Conservation (phyloP, 1,284 basidiomycete species). For the Irpex rosettiformis region DNA sequence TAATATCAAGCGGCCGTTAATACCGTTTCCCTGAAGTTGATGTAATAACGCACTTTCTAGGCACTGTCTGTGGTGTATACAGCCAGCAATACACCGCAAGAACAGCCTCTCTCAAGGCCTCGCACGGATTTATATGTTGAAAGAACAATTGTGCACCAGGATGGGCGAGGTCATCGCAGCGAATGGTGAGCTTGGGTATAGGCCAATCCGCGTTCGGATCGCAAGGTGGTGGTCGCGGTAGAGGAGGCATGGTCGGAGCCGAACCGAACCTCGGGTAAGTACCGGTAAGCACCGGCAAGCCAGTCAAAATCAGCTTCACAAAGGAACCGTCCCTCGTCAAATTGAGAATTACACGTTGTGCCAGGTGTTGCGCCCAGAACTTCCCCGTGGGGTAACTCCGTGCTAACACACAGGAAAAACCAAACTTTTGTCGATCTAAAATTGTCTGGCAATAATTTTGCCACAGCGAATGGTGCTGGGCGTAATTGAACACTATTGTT, state of each 20-base stretch:
- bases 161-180: constrained; percentile 57
- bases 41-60: constrained; percentile 44
- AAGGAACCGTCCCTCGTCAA: background rate
- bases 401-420: no score
- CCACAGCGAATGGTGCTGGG: background rate
- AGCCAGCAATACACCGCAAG: constrained; percentile 52
- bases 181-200: constrained; percentile 53
- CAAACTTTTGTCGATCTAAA: no score
- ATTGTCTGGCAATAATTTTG: background rate
- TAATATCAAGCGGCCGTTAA: constrained; percentile 20
- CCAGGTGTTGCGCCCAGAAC: background rate
- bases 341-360: background rate
- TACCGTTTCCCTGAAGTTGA: background rate
- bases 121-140: constrained; percentile 41
- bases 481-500: background rate
- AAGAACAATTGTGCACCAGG: constrained; percentile 58
- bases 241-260: constrained; percentile 20
- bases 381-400: background rate
- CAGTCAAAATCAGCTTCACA: background rate
- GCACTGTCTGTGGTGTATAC: constrained; percentile 55
- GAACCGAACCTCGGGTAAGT: background rate
- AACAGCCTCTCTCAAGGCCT: constrained; percentile 48
- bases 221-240: constrained; percentile 27
- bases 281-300: background rate
- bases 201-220: constrained; percentile 35